Base-by-base conservation (phyloP, 352 stramenopile genomes). In the Pythium phragmiticola region DNA sequence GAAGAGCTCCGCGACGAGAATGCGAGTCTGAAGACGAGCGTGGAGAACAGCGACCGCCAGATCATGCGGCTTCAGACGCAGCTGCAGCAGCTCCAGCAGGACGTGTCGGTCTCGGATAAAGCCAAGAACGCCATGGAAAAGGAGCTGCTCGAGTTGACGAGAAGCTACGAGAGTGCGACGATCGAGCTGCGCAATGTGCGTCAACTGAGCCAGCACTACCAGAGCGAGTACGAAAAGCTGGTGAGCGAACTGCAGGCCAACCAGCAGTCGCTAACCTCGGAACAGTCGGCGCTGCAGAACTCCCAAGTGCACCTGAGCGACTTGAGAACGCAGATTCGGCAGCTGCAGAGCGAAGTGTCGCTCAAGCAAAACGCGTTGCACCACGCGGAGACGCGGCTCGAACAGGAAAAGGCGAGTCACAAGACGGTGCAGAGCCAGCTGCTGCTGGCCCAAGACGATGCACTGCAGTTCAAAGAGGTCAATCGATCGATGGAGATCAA, bases 191-290 rank as follows among this genome's bases (percentile, higher is more conserved):
- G 79, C 4, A 88, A 77, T 37, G 76, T 73, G 8, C 79, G 81
- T 1, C 80, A 92, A 59, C 75, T 77, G 11, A 80, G 62, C 46
- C 76, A 78, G 30, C 76, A 92, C 62, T 90, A 91, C 45, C 82
- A 92, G 48, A 85, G 70, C 43, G 80, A 92, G 57, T 90, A 85
- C 42, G 84, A 92, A 53, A 88, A 89, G 51, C 48, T 92, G 9
- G 76, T 83, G 9, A 80, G 80, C 36, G 84, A 92, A 39, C 47
- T 87, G 0, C 76, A 81, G 30, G 66, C 63, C 17, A 80, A 90
- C 23, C 78, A 92, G 7, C 76, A 86, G 9, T 87, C 79, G 9
- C 61, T 87, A 6, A 86, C 79, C 2, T 82, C 77, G 4, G 80
- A 74, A 8, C 73, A 88, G 57, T 76, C 72, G 2, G 81, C 80